Conservation (phyloP, 1,284 basidiomycete genomes). For the Cryptococcus maquisensis region DNA sequence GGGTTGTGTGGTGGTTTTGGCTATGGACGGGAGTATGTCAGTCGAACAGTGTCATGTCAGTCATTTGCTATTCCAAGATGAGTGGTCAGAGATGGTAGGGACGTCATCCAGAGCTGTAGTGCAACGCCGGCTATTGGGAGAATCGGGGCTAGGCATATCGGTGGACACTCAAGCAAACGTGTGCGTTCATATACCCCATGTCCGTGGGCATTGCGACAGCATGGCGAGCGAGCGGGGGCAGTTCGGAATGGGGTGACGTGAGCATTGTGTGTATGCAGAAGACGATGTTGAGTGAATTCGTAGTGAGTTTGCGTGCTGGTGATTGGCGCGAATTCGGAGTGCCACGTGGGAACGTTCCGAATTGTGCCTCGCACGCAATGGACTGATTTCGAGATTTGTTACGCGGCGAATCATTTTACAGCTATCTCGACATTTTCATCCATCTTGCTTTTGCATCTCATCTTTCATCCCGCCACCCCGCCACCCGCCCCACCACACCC, state of each 20-base stretch:
- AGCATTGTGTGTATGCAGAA: background rate
- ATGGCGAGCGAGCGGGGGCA: too few relatives aligned
- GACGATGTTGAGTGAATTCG: background rate
- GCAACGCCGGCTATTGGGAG: too few relatives aligned
- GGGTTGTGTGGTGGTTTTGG: background rate
- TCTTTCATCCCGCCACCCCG: background rate
- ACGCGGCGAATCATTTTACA: background rate
- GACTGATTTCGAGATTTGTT: background rate
- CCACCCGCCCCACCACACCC: too few relatives aligned
- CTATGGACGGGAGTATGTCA: too few relatives aligned
- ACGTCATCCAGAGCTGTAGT: background rate
- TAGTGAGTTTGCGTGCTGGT: background rate
- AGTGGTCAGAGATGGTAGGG: too few relatives aligned
- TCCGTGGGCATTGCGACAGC: too few relatives aligned
- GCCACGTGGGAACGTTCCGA: constrained; percentile 10
- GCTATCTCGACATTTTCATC: background rate
- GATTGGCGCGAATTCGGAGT: constrained; percentile 12
- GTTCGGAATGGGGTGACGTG: too few relatives aligned
- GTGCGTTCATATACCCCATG: too few relatives aligned
- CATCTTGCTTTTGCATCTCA: constrained; percentile 4
- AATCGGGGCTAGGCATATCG: too few relatives aligned
- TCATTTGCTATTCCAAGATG: too few relatives aligned
- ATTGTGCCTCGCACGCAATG: constrained; percentile 11
- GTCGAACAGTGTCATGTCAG: too few relatives aligned
- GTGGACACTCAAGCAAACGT: too few relatives aligned